Evolutionary conservation across 805 yeast species (phyloP).

Genomic region (Metschnikowia hibisci): DNA sequence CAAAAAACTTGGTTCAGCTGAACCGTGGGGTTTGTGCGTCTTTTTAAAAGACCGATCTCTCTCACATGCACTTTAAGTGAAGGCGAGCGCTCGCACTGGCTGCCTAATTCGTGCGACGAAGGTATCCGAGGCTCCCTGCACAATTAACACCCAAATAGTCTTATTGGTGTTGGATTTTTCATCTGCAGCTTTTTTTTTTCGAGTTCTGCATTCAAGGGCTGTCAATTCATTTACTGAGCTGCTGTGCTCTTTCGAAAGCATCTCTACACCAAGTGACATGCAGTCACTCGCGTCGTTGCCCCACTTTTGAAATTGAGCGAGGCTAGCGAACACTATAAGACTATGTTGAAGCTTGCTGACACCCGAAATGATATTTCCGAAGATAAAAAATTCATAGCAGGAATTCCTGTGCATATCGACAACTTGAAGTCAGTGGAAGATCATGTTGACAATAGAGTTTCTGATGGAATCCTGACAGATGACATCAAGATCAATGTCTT

Average conservation of each 20-base stretch:
- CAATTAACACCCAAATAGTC: no score
- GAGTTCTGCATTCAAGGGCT: no score
- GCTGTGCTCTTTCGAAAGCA: neutral
- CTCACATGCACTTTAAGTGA: neutral
- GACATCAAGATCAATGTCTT: conserved; percentile 37
- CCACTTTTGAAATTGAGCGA: neutral
- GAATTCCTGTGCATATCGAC: conserved; percentile 33
- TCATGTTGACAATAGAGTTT: conserved; percentile 2
- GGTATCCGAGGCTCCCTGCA: no score
- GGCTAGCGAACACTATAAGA: neutral
- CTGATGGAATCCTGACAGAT: conserved; percentile 4
- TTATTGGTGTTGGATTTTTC: no score
- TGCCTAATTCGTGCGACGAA: no score
- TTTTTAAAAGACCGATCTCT: neutral
- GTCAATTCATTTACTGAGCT: no score
- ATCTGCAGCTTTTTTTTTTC: no score
- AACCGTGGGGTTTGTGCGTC: conserved; percentile 1
- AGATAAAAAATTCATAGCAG: conserved; percentile 35
- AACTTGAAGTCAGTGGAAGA: conserved; percentile 12
- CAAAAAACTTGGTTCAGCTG: neutral
- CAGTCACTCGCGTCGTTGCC: conserved; percentile 3
- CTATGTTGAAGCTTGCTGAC: conserved; percentile 14
- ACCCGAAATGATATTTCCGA: conserved; percentile 7
- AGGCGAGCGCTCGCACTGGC: neutral
- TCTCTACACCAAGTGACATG: neutral